Base-by-base conservation (phyloP, 768 basidiomycete species). In the Phlebiopsis gigantea region DNA sequence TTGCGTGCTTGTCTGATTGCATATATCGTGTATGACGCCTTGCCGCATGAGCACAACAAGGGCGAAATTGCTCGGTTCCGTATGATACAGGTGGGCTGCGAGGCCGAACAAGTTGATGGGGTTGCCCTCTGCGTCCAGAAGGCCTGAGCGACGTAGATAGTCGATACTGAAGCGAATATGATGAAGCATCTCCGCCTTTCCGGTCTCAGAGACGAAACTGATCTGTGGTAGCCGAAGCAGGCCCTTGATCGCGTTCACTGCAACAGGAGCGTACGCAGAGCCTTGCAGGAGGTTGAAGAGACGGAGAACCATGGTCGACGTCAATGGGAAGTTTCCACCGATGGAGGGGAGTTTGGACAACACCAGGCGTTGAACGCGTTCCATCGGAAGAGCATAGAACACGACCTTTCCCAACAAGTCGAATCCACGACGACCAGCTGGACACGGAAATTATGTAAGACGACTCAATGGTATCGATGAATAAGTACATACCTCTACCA, bases 111-210 rank as follows among this genome's bases (percentile, higher is more conserved):
- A 68, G 57, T 84, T 80, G 62, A 84, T 75, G 0, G 83, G 84
- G 42, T 72, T 76, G 17, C 87, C 88, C 17, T 68, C 64, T 31
- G 69, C 69, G 52, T 81, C 77, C 42, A 88, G 66, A 17, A 89
- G 72, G 41, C 78, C 72, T 5, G 77, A 68, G 5, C 84, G 80
- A 34, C 84, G 77, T 9, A 89, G 75, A 60, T 86, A 88, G 58
- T 89, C 88, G 48, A 89, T 82, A 57, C 79, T 80, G 72, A 89
- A 89, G 22, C 85, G 75, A 15, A 87, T 63, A 61, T 86, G 85
- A 61, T 88, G 85, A 21, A 83, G 64, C 15, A 87, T 68, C 61
- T 88, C 84, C 8, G 79, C 70, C 57, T 69, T 75, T 7, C 83
- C 83, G 8, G 77, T 72, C 4, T 79, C 72, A 1, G 83, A 85